Evolutionary conservation across 2,329 filamentous ascomycete genomes (phyloP), one percentile per base, ranked within the genome.

Genomic region (Aspergillus floridensis): DNA sequence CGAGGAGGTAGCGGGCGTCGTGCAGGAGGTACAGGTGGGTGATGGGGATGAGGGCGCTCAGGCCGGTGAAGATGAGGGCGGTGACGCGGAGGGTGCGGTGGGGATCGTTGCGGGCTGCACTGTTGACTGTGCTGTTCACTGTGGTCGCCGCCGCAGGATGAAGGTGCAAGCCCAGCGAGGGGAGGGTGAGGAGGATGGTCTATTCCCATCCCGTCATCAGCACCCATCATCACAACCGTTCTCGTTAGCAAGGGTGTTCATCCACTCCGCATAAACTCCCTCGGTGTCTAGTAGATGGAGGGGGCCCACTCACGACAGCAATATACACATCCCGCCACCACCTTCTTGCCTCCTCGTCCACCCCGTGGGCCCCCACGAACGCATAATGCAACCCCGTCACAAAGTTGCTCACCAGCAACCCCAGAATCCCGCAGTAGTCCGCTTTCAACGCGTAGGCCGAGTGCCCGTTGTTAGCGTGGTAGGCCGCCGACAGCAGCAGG

Each of bases 31-130:
- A 50, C 4, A 66, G 72, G 56, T 76, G 73, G 5, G 65, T 61
- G 38, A 76, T 71, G 7, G 72, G 74, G 4, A 67, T 70, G 55
- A 76, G 72, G 3, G 70, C 73, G 12, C 69, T 73, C 11, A 75
- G 55, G 5, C 68, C 72, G 1, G 71, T 76, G 41, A 62, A 57
- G 21, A 75, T 61, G 49, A 74, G 74, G 12, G 38, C 14, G 38
- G 38, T 44, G 16, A 44, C 38, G 14, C 38, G 38, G 14, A 44
- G 38, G 38, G 38, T 44, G 16, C 38, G 38, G 38, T 44, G 14
- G 14, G 38, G 38, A n/a, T 44, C 38, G 14, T 5, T 29, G 7
- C 26, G 26, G 7, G 7, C 7, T 8, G 26, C 7, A 29, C 2
- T 29, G 7, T 29, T 29, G 1, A 8, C 2, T 7, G 8, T 29